These are phyloP conservation scores for Phytopythium montanum DNA, from an alignment of 352 stramenopile genomes.

Conservation along the genomic window DNA sequence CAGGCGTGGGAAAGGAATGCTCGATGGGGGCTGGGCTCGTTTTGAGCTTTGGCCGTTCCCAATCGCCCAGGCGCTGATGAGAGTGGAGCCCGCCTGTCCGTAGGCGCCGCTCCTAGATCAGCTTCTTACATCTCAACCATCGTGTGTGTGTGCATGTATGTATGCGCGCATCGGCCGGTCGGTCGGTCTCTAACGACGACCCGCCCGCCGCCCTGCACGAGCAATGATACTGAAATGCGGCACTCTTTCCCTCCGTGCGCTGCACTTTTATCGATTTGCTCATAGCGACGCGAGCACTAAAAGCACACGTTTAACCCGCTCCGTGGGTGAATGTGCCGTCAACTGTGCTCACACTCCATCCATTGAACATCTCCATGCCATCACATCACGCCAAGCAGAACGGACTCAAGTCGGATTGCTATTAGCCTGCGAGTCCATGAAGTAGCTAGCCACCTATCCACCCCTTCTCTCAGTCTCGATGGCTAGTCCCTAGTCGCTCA, in stretches of 20 bases:
- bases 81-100: constrained; percentile 49
- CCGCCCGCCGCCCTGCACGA: constrained; percentile 5
- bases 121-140: constrained; percentile 58
- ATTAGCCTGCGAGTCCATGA: too few relatives aligned
- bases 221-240: constrained; percentile 83
- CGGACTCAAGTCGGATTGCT: too few relatives aligned
- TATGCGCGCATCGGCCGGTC: neutral
- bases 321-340: constrained; percentile 81
- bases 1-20: constrained; percentile 78
- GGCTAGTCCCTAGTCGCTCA: constrained; percentile 9
- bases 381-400: too few relatives aligned
- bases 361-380: neutral
- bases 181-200: too few relatives aligned
- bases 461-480: too few relatives aligned
- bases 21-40: constrained; percentile 55
- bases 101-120: constrained; percentile 65
- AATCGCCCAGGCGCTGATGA: constrained; percentile 70
- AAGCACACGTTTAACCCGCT: constrained; percentile 80
- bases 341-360: constrained; percentile 65
- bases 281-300: constrained; percentile 80
- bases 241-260: constrained; percentile 34
- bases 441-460: too few relatives aligned
- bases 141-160: constrained; percentile 1
- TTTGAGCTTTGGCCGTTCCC: constrained; percentile 52
- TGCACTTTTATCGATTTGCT: constrained; percentile 85